Base-by-base conservation (phyloP, 2,329 filamentous ascomycete species). In the Helotiales sp. region DNA sequence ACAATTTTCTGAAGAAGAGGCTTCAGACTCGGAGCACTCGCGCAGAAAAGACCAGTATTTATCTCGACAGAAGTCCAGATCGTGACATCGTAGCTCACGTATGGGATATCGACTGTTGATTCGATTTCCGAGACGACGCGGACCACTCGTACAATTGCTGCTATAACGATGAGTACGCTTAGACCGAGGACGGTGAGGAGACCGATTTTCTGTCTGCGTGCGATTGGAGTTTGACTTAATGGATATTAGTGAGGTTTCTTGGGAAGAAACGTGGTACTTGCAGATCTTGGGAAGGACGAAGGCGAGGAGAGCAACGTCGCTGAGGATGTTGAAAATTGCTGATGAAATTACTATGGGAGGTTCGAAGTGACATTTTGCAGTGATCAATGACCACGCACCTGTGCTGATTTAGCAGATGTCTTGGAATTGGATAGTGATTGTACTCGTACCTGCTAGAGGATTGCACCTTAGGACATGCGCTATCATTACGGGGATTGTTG, bases 41-140 rank as follows among this genome's bases (percentile, higher is more conserved):
- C 58, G 29, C 54, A 60, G 46, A 62, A 60, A n/a, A 62, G 48
- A 3, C 54, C 57, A 17, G 52, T 52, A 40, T 60, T 49, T 2
- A 62, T 17, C 44, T 60, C 60, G 5, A 60, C 55, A 9, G 52
- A 24, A 4, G 48, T 46, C 54, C 54, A 62, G 19, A 52, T 57
- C 8, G 52, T 54, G 15, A 62, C 53, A 10, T 60, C 47, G 17
- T 53, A 58, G 24, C 34, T 49, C 15, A 55, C 56, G 34, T 51
- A 58, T 31, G 55, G 12, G 19, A 38, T 33, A 29, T 53, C n/a
- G n/a, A n/a, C 56, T 17, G 36, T 40, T 5, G n/a, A 19, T 15
- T 40, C 22, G 10, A 36, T 24, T 17, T 51, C 25, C 12, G 40
- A 15, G 5, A 36, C 22, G 27, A 58, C 49, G 31, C 44, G 52